Conservation (phyloP, 2,329 filamentous ascomycete species). For the Neobulgaria alba region DNA sequence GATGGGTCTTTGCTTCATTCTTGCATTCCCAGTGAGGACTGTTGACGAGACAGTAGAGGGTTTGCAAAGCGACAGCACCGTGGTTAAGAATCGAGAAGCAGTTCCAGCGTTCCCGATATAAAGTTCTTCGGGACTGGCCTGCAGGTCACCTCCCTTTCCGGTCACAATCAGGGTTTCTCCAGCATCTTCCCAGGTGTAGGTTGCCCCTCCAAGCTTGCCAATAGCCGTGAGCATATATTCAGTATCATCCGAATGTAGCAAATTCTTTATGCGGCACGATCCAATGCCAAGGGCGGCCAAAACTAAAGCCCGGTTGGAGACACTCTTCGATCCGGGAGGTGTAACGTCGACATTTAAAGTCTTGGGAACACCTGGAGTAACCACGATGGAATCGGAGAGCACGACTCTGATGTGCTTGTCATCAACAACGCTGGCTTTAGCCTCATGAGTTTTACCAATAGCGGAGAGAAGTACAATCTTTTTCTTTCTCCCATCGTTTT, state of each 20-base stretch:
- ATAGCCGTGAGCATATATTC: constrained; percentile 97
- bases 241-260: constrained; percentile 93
- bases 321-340: constrained; percentile 93
- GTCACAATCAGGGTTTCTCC: constrained; percentile 85
- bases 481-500: constrained; percentile 92
- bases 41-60: constrained; percentile 58
- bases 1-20: constrained; percentile 95
- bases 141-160: constrained; percentile 79
- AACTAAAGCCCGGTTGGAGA: constrained; percentile 92
- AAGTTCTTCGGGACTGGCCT: constrained; percentile 65
- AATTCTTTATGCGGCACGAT: constrained; percentile 78
- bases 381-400: constrained; percentile 68
- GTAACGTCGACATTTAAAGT: constrained; percentile 64
- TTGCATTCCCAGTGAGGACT: constrained; percentile 81
- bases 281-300: constrained; percentile 84
- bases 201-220: constrained; percentile 71
- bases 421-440: constrained; percentile 78
- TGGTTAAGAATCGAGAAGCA: constrained; percentile 89
- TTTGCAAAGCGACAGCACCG: constrained; percentile 75
- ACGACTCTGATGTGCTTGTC: constrained; percentile 77
- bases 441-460: constrained; percentile 82
- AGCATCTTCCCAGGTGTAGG: constrained; percentile 88
- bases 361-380: constrained; percentile 62
- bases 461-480: constrained; percentile 89
- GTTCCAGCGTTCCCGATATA: constrained; percentile 97